A percentile compares a stretch with the other conserved stretches of the same genome.
Conservation (phyloP, 257 asterid species). For the Jasminum sambac region DNA sequence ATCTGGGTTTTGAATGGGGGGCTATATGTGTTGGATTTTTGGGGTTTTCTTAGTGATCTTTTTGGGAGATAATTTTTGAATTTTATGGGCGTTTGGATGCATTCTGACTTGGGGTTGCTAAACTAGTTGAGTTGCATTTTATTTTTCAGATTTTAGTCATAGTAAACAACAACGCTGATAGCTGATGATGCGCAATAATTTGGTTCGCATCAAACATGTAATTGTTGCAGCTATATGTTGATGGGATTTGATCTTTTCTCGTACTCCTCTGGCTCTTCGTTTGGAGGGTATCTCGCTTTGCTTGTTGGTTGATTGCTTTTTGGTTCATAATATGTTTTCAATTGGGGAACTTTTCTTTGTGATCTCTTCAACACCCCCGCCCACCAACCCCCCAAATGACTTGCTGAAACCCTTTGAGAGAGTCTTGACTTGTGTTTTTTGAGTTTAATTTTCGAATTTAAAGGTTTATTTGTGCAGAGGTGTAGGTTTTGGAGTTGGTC, state of each 20-base stretch:
- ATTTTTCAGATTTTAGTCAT: slow-evolving; percentile 3
- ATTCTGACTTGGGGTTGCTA: slow-evolving; percentile 1
- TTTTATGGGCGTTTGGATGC: neutral
- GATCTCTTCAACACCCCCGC: too few species aligned
- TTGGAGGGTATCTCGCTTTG: neutral
- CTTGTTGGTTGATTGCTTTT: neutral
- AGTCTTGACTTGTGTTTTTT: neutral
- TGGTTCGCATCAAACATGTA: neutral
- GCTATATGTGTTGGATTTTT: neutral
- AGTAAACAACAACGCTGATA: neutral
- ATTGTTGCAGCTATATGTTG: neutral
- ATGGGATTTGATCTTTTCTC: slow-evolving; percentile 1
- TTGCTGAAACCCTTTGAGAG: neutral
- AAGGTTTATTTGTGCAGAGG: neutral
- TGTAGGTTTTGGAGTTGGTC: neutral
- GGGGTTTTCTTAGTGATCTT: neutral
- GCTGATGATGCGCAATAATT: neutral
- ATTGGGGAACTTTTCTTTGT: too few species aligned
- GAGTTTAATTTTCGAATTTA: neutral
- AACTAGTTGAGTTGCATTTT: slow-evolving; percentile 3
- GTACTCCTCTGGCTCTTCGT: neutral
- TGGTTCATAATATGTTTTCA: neutral
- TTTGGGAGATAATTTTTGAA: neutral
- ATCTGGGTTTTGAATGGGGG: slow-evolving; percentile 8
- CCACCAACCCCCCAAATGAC: neutral